phyloP scores from a whole-genome alignment of 768 basidiomycete species.

The Boletus rex-veris region DNA sequence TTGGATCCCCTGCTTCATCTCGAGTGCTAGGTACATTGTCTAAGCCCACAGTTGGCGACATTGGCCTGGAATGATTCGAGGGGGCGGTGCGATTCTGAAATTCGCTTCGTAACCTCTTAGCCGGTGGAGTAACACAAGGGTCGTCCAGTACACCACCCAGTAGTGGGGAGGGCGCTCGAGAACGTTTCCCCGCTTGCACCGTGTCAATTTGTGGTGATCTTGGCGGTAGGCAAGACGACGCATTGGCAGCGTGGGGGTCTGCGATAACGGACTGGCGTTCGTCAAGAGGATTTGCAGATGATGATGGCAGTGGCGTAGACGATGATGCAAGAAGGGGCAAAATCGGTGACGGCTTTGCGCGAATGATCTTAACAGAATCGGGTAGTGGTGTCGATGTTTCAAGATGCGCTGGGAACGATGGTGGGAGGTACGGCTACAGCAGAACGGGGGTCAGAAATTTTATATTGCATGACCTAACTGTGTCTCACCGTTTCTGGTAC shows the following conservation, averaged over 20 bases:
- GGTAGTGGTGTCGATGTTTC: constrained; percentile 51
- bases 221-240: constrained; percentile 14
- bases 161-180: constrained; percentile 24
- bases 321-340: constrained; percentile 22
- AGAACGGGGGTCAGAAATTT: constrained; percentile 12
- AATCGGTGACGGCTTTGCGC: constrained; percentile 46
- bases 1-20: constrained; percentile 1
- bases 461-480: constrained; percentile 1
- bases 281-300: constrained; percentile 16
- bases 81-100: constrained; percentile 1
- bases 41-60: constrained; percentile 9
- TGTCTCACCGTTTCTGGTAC: constrained; percentile 38
- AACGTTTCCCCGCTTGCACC: constrained; percentile 27
- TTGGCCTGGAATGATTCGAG: not conserved
- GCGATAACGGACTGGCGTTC: constrained; percentile 9
- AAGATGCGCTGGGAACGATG: constrained; percentile 53
- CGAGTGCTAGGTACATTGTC: constrained; percentile 2
- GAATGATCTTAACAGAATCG: constrained; percentile 18
- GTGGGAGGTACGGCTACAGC: constrained; percentile 46
- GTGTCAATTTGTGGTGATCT: constrained; percentile 14
- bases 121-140: constrained; percentile 21
- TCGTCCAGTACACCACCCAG: constrained; percentile 21
- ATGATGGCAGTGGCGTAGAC: constrained; percentile 26
- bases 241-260: constrained; percentile 8
- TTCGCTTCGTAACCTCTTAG: constrained; percentile 19